phyloP scores from a whole-genome alignment of 805 yeast species.

The Kodamaea nitidulidarum region DNA sequence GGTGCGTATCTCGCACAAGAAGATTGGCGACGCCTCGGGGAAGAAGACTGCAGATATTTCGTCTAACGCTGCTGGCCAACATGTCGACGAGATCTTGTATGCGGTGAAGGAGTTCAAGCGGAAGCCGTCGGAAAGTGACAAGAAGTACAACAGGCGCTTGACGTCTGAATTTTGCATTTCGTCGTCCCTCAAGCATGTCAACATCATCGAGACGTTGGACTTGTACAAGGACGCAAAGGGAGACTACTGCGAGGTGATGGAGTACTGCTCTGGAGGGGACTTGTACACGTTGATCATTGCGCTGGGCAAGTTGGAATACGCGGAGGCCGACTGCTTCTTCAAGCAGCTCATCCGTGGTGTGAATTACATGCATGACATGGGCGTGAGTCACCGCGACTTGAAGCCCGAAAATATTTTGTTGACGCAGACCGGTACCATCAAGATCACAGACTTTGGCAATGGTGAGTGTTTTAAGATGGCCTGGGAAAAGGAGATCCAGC shows the following conservation, averaged over 20 bases:
- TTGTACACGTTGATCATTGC: conserved; percentile 69
- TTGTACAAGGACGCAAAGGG: conserved; percentile 77
- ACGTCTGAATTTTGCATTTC: conserved; percentile 83
- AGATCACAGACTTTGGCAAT: conserved; percentile 87
- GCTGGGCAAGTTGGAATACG: conserved; percentile 71
- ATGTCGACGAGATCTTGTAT: conserved; percentile 45
- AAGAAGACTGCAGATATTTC: conserved; percentile 24
- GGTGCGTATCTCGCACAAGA: conserved; percentile 82
- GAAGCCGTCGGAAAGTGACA: conserved; percentile 56
- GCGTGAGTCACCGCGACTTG: conserved; percentile 84
- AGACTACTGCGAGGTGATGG: conserved; percentile 83
- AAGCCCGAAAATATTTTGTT: conserved; percentile 82
- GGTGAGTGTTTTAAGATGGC: conserved; percentile 82
- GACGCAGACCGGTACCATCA: conserved; percentile 67
- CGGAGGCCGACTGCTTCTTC: conserved; percentile 87
- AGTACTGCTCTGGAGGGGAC: conserved; percentile 80
- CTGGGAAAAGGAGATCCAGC: conserved; percentile 70
- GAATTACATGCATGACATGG: conserved; percentile 83
- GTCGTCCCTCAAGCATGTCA: conserved; percentile 69
- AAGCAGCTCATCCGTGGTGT: conserved; percentile 83
- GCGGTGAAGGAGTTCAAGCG: conserved; percentile 87
- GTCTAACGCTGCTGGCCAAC: conserved; percentile 11
- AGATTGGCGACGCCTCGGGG: conserved; percentile 56
- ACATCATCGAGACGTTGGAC: conserved; percentile 74
- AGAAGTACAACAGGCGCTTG: conserved; percentile 65